A percentile compares a stretch with the other conserved stretches of the same genome.
These are phyloP conservation scores for Pseudocercospora crystallina DNA, from an alignment of 2,329 filamentous ascomycete genomes.

Conservation along the genomic window DNA sequence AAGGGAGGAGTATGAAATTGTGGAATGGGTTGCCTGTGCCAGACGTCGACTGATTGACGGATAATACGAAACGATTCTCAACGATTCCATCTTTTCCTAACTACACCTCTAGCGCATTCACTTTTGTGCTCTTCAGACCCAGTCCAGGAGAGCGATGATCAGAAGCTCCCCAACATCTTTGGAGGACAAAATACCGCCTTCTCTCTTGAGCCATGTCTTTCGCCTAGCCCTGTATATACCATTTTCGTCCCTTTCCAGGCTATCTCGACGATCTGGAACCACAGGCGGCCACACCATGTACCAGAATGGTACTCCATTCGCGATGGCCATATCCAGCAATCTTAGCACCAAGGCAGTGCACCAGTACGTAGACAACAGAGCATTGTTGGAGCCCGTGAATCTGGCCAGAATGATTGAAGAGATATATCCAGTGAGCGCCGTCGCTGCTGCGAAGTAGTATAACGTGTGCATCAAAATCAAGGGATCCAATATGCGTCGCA, in stretches of 20 bases:
- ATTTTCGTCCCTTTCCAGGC: background rate
- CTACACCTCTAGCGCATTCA: no score
- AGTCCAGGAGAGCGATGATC: background rate
- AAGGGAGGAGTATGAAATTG: conserved; percentile 70
- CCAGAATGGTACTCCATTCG: conserved; percentile 1
- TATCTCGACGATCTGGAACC: background rate
- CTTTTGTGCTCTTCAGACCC: background rate
- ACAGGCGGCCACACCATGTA: conserved; percentile 10
- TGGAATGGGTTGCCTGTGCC: conserved; percentile 75
- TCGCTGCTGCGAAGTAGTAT: background rate
- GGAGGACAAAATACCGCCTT: background rate
- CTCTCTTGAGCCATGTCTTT: background rate
- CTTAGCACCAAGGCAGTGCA: conserved; percentile 6
- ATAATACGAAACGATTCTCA: no score
- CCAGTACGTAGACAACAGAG: background rate
- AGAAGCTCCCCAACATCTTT: background rate
- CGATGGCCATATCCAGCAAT: conserved; percentile 3
- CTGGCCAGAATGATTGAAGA: background rate
- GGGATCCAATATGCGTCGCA: background rate
- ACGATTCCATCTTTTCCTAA: no score
- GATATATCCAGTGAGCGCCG: background rate
- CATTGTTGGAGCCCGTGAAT: background rate
- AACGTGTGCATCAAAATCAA: background rate
- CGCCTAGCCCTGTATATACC: background rate
- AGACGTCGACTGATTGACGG: conserved; percentile 54